A percentile compares a stretch with the other conserved stretches of the same genome.
Evolutionary conservation across 805 yeast genomes (phyloP).

Genomic region (Myxozyma melibiosi): DNA sequence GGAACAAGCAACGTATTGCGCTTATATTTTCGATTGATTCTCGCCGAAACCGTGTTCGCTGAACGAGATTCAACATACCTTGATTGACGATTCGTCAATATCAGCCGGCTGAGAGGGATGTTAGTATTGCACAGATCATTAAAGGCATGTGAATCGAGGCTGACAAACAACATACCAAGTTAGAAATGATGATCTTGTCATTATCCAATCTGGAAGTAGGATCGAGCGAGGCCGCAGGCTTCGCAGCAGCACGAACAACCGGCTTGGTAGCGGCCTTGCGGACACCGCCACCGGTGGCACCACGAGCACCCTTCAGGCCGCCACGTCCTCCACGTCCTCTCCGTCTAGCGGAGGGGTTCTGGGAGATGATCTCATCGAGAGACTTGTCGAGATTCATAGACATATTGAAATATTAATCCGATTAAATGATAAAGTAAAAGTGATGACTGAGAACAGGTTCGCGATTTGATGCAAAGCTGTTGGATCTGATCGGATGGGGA

Average conservation of each 20-base stretch:
- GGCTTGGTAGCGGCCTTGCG: conserved; percentile 36
- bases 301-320: conserved; percentile 15
- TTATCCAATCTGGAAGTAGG: background rate
- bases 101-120: conserved; percentile 60
- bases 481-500: too few relatives aligned
- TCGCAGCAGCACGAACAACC: conserved; percentile 39
- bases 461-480: too few relatives aligned
- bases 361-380: conserved; percentile 88
- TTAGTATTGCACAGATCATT: background rate
- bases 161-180: conserved; percentile 50
- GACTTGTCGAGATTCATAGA: conserved; percentile 87
- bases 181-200: conserved; percentile 76
- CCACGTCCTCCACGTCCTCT: conserved; percentile 34
- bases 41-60: conserved; percentile 18
- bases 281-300: conserved; percentile 36
- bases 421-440: background rate
- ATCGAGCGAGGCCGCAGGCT: conserved; percentile 39
- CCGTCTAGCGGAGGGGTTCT: conserved; percentile 45
- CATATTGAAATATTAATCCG: conserved; percentile 47
- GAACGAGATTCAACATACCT: conserved; percentile 61
- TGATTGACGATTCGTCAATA: conserved; percentile 78
- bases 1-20: background rate
- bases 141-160: background rate
- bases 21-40: conserved; percentile 10
- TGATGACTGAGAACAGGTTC: background rate